A percentile compares a stretch with the other conserved stretches of the same genome.
Conservation (phyloP, 139 green algal genomes). For the Chlamydomonas schloesseri region DNA sequence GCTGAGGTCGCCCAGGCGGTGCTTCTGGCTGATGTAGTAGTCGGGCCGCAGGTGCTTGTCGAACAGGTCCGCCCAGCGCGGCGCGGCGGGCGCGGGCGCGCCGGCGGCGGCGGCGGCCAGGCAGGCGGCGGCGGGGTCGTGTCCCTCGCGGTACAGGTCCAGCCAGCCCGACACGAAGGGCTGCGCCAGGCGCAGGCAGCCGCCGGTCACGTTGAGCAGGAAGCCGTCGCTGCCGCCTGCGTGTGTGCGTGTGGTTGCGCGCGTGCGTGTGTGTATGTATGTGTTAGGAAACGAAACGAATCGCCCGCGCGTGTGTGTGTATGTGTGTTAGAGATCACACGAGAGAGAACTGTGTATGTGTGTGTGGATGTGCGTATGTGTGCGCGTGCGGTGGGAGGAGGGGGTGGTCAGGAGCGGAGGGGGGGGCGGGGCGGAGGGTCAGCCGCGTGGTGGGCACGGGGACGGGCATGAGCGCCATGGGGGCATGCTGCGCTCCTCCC, state of each 20-base stretch:
- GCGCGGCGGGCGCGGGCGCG: background rate
- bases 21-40: constrained; percentile 57
- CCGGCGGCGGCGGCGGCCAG: background rate
- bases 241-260: background rate
- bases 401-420: background rate
- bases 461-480: too few species aligned
- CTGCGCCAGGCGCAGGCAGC: constrained; percentile 56
- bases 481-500: too few species aligned
- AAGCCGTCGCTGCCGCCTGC: constrained; percentile 59
- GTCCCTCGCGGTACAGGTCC: constrained; percentile 30
- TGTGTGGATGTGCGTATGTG: too few species aligned
- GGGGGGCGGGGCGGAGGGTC: background rate
- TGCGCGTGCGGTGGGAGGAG: too few species aligned
- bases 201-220: constrained; percentile 52
- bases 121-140: background rate
- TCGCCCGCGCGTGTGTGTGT: too few species aligned
- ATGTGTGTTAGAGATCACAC: too few species aligned
- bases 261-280: too few species aligned
- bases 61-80: constrained; percentile 54
- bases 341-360: too few species aligned
- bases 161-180: constrained; percentile 63
- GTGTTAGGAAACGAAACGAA: too few species aligned
- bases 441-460: background rate
- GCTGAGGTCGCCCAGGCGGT: constrained; percentile 42
- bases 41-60: constrained; percentile 52